Base-by-base conservation (phyloP, 768 basidiomycete genomes). In the Podaxis sp. region DNA sequence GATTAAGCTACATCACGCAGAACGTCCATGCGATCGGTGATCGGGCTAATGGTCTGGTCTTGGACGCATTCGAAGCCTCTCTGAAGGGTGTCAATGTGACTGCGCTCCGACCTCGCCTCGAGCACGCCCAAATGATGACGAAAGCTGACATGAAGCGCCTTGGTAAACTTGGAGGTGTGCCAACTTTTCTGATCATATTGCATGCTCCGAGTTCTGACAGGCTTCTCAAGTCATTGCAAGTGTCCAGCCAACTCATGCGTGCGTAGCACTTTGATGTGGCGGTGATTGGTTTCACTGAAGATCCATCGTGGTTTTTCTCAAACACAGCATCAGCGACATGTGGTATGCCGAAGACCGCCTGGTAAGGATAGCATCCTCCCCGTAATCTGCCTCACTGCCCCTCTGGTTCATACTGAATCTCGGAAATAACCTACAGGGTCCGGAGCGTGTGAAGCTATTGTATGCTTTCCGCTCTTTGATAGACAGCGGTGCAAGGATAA, bases 11-110 rank as follows among this genome's bases (percentile, higher is more conserved):
- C 28, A 28, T 46, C 19, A 46, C 15, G 59, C 44, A 95, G 94
- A 95, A 95, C 68, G 87, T 95, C 15, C 92, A 93, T 72, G 90
- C 90, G 17, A 90, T 93, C 42, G 92, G 92, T 11, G 95, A 98
- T 73, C 85, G 89, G 56, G 94, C 95, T 44, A 96, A 96, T 72
- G 82, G 86, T 19, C 80, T 93, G 48, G 88, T 96, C 17, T 73
- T 97, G 39, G 87, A 96, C 71, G 87, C 89, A 0, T 95, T 96
- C 67, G 92, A 95, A 72, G 77, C 79, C 19, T 84, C 87, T 4
- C 73, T 93, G 57, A 74, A 82, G 61, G 82, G 83, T 26, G 79
- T 78, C 48, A 84, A 90, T 66, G 85, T 90, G 8, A 81, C 84
- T 28, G 85, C 87, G 26, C 75, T 87, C 52, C 80, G 94, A 46